A percentile compares a stretch with the other conserved stretches of the same genome.
phyloP scores from a whole-genome alignment of 768 basidiomycete species.

The Lactarius sanguifluus region DNA sequence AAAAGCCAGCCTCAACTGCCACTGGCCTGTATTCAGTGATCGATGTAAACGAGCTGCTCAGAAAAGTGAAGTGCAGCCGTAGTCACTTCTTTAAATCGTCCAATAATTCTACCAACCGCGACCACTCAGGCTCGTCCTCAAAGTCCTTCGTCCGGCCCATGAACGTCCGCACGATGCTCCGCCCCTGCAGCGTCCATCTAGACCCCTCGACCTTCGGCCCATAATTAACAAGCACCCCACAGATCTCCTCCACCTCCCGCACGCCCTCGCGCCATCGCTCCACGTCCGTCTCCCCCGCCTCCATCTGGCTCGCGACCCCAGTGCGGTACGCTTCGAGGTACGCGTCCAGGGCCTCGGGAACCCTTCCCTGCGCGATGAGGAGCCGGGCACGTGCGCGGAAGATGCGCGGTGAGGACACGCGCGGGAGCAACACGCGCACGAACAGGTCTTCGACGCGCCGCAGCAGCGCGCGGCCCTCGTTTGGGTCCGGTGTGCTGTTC shows the following conservation, averaged over 20 bases:
- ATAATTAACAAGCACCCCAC: slow-evolving; percentile 79
- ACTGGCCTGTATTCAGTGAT: not conserved
- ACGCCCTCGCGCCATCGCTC: slow-evolving; percentile 74
- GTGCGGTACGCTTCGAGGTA: slow-evolving; percentile 84
- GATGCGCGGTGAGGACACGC: slow-evolving; percentile 72
- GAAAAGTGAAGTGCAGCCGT: too few relatives aligned
- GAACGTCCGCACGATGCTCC: slow-evolving; percentile 86
- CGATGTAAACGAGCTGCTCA: slow-evolving; percentile 5
- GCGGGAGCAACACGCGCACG: slow-evolving; percentile 76
- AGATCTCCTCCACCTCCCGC: slow-evolving; percentile 76
- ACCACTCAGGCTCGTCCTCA: slow-evolving; percentile 87
- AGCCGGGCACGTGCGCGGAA: slow-evolving; percentile 85
- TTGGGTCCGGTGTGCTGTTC: slow-evolving; percentile 42
- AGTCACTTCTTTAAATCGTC: slow-evolving; percentile 56
- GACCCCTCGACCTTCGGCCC: slow-evolving; percentile 62
- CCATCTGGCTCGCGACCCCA: slow-evolving; percentile 57
- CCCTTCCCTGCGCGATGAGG: slow-evolving; percentile 66
- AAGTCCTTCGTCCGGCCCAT: slow-evolving; percentile 83
- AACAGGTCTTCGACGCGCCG: slow-evolving; percentile 72
- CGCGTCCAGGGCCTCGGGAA: slow-evolving; percentile 78
- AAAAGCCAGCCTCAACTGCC: not conserved
- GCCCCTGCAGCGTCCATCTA: slow-evolving; percentile 85
- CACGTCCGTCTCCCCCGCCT: slow-evolving; percentile 66
- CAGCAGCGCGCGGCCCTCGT: slow-evolving; percentile 66
- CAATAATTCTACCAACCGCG: slow-evolving; percentile 59